These are phyloP conservation scores for Apocynum venetum DNA, from an alignment of 257 asterid species.

Conservation along the genomic window DNA sequence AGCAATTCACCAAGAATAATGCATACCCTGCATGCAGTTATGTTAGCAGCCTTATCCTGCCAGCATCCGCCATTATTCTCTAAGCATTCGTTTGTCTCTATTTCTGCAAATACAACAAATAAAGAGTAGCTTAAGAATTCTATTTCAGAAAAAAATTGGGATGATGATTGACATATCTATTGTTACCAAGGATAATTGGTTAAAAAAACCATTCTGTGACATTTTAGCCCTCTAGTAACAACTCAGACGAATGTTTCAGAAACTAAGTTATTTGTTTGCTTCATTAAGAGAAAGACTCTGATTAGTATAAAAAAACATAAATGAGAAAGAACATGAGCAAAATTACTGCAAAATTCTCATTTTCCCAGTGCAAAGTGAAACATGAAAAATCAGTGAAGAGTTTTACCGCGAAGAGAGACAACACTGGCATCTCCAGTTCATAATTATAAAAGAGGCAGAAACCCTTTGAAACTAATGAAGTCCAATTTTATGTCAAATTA, in stretches of 20 bases:
- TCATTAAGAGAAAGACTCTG: neutral
- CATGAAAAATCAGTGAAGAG: neutral
- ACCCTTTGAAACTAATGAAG: neutral
- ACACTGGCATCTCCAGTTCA: neutral
- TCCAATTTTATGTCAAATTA: neutral
- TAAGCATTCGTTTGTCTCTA: conserved; percentile 89
- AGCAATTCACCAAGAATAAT: neutral
- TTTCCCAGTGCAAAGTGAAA: neutral
- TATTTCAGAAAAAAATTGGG: neutral
- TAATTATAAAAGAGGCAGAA: neutral
- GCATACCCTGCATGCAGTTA: conserved; percentile 89
- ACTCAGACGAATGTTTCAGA: neutral
- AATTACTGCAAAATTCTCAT: neutral
- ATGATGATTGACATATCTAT: neutral
- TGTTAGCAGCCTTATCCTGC: conserved; percentile 72
- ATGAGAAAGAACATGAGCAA: neutral
- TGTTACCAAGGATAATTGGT: neutral
- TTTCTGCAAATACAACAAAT: conserved; percentile 40
- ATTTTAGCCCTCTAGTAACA: neutral
- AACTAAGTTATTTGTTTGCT: neutral
- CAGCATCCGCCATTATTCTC: conserved; percentile 96
- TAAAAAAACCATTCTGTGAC: neutral
- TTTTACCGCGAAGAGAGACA: neutral
- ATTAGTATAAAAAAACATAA: neutral
- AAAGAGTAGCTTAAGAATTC: conserved; percentile 12